A percentile compares a stretch with the other conserved stretches of the same genome.
phyloP scores from a whole-genome alignment of 2,329 filamentous ascomycete species.

The Aspergillus terreus region DNA sequence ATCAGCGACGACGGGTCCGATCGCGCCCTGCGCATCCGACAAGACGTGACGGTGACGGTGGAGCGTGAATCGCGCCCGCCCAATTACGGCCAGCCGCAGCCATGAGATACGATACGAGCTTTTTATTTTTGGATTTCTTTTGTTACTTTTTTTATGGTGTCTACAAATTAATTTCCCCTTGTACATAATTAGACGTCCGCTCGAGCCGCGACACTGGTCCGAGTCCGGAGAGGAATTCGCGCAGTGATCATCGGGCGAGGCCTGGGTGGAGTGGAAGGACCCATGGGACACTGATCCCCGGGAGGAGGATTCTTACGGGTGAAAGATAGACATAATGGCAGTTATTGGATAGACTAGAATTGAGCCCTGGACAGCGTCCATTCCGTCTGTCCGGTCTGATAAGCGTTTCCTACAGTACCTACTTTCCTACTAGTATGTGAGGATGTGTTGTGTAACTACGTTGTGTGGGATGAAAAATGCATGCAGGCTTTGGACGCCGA shows the following conservation, averaged over 20 bases:
- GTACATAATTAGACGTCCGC: not conserved
- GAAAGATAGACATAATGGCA: too few relatives aligned
- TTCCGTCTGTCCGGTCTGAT: too few relatives aligned
- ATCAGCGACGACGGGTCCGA: conserved; percentile 35
- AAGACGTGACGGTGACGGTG: conserved; percentile 35
- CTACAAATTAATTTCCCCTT: not conserved
- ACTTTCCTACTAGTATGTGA: too few relatives aligned
- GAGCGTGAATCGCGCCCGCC: conserved; percentile 16
- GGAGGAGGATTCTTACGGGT: too few relatives aligned
- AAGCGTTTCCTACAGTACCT: too few relatives aligned
- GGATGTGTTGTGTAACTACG: too few relatives aligned
- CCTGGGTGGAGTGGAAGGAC: too few relatives aligned
- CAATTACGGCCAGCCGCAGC: conserved; percentile 6
- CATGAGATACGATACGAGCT: conserved; percentile 4
- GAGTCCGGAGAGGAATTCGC: not conserved
- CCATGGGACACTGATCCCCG: too few relatives aligned
- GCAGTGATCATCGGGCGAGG: too few relatives aligned
- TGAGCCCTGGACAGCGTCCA: too few relatives aligned
- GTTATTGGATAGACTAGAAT: too few relatives aligned
- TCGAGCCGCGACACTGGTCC: not conserved
- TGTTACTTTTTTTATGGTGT: not conserved
- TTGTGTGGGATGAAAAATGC: too few relatives aligned
- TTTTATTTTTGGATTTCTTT: not conserved
- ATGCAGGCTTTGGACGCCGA: conserved; percentile 1
- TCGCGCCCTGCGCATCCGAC: conserved; percentile 35